phyloP scores from a whole-genome alignment of 441 rosid genomes.

The Populus tomentosa region DNA sequence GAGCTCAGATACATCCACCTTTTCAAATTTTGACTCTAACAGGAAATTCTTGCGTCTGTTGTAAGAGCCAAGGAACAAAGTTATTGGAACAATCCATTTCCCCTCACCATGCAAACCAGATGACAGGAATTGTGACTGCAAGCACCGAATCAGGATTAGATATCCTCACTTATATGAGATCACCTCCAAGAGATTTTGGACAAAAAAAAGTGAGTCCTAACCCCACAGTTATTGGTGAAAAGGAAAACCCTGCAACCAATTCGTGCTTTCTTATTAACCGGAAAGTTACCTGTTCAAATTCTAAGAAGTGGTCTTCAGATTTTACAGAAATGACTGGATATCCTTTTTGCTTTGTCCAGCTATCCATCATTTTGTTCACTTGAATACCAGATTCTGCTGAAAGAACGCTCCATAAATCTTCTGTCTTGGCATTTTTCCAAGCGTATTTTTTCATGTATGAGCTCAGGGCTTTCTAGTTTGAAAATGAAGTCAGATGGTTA shows the following conservation, averaged over 20 bases:
- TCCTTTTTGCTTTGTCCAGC: slow-evolving; percentile 43
- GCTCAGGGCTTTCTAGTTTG: slow-evolving; percentile 27
- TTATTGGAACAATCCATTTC: slow-evolving; percentile 38
- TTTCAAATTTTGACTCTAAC: slow-evolving; percentile 27
- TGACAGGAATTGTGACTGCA: slow-evolving; percentile 31
- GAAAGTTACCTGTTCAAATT: slow-evolving; percentile 34
- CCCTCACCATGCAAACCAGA: slow-evolving; percentile 29
- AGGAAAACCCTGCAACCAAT: too few relatives aligned
- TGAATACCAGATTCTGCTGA: slow-evolving; percentile 28
- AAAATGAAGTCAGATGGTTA: not conserved
- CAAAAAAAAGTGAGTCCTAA: not conserved
- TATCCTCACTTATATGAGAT: not conserved
- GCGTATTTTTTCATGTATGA: slow-evolving; percentile 32
- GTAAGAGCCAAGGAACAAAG: slow-evolving; percentile 29
- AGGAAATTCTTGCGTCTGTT: slow-evolving; percentile 24
- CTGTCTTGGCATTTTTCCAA: slow-evolving; percentile 36
- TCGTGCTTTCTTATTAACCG: not conserved
- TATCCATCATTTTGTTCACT: slow-evolving; percentile 29
- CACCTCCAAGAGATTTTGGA: not conserved
- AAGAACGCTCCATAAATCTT: slow-evolving; percentile 32
- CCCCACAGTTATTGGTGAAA: not conserved
- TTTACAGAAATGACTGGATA: slow-evolving; percentile 32
- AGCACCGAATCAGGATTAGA: slow-evolving; percentile 1
- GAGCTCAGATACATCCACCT: slow-evolving; percentile 24
- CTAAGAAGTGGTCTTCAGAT: slow-evolving; percentile 19